Conservation (phyloP, 2,329 filamentous ascomycete species). For the Penicillium expansum region DNA sequence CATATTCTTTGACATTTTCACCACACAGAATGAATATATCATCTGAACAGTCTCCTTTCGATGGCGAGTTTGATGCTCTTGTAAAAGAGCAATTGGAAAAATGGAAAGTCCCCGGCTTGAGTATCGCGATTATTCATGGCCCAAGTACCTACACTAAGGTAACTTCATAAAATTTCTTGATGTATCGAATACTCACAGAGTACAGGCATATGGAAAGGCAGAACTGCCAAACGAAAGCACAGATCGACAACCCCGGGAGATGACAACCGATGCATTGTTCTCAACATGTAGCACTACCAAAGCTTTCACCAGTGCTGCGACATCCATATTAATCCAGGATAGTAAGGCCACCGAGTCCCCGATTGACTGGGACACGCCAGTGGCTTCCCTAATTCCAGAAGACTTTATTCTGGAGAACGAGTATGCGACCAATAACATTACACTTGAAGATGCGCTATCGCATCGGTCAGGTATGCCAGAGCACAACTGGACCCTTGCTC, state of each 20-base stretch:
- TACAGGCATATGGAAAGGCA: constrained; percentile 30
- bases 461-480: constrained; percentile 32
- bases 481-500: constrained; percentile 9
- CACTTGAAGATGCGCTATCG: constrained; percentile 35
- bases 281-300: constrained; percentile 28
- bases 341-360: constrained; percentile 10
- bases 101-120: too few relatives aligned
- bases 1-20: too few relatives aligned
- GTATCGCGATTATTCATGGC: too few relatives aligned
- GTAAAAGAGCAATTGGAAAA: too few relatives aligned
- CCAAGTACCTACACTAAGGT: constrained; percentile 31
- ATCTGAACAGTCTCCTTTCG: too few relatives aligned
- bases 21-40: too few relatives aligned
- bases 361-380: constrained; percentile 37
- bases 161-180: neutral
- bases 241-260: neutral
- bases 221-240: constrained; percentile 16
- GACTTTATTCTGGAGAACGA: constrained; percentile 32
- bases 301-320: constrained; percentile 25
- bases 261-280: constrained; percentile 27
- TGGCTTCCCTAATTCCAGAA: constrained; percentile 36
- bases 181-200: neutral
- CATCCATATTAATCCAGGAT: constrained; percentile 21
- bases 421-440: constrained; percentile 27
- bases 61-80: too few relatives aligned